These are phyloP conservation scores for Neurospora sp. DNA, from an alignment of 495 filamentous ascomycete genomes.

Conservation along the genomic window DNA sequence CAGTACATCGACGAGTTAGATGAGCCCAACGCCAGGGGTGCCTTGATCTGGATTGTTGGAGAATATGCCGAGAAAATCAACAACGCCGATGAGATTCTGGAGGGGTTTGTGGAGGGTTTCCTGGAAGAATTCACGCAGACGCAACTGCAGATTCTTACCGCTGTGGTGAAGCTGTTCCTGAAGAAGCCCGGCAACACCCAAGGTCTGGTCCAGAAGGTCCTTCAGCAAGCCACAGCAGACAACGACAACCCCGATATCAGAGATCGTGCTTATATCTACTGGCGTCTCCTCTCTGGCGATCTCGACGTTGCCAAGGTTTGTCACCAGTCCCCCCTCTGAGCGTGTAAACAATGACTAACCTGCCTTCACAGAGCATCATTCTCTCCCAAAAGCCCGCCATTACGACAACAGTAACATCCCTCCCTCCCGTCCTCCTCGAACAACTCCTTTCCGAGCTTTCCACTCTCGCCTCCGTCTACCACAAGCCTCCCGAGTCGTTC, in stretches of 20 bases:
- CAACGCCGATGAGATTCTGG: slow-evolving; percentile 84
- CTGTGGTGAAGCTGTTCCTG: slow-evolving; percentile 97
- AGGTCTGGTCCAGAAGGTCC: slow-evolving; percentile 84
- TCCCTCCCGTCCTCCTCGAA: slow-evolving; percentile 84
- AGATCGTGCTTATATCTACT: slow-evolving; percentile 98
- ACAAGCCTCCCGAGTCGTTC: slow-evolving; percentile 96
- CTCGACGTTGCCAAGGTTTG: slow-evolving; percentile 63
- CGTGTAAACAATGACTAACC: not conserved
- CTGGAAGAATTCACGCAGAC: slow-evolving; percentile 91
- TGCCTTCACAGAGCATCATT: slow-evolving; percentile 47
- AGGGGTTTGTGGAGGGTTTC: slow-evolving; percentile 91
- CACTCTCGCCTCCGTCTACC: slow-evolving; percentile 91
- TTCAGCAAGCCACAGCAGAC: slow-evolving; percentile 98
- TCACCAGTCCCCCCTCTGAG: not conserved
- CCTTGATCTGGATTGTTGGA: slow-evolving; percentile 99
- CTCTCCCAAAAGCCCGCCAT: slow-evolving; percentile 97
- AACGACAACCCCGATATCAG: slow-evolving; percentile 96
- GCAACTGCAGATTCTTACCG: slow-evolving; percentile 87
- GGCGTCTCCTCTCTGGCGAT: slow-evolving; percentile 92
- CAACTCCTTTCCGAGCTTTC: slow-evolving; percentile 96
- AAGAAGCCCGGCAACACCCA: slow-evolving; percentile 93
- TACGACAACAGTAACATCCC: slow-evolving; percentile 89
- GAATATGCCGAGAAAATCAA: slow-evolving; percentile 97
- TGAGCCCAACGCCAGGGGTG: slow-evolving; percentile 97
- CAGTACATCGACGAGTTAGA: slow-evolving; percentile 95